These are phyloP conservation scores for Mortierella sp. DNA, from an alignment of 371 early-diverging fungal species.

Conservation along the genomic window DNA sequence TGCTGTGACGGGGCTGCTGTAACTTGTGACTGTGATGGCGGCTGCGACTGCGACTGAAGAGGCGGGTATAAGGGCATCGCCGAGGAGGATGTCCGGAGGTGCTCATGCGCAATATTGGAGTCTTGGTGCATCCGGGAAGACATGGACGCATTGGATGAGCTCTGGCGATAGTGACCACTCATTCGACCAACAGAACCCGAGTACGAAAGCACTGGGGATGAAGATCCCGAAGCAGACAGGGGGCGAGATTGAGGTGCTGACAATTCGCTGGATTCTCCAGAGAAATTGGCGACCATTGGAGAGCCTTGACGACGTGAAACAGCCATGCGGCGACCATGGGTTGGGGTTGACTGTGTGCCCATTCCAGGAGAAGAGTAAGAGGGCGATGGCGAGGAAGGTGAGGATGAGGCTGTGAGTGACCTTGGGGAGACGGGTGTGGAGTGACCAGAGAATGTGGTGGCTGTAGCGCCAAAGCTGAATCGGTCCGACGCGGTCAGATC, in stretches of 20 bases:
- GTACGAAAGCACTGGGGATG: conserved; percentile 8
- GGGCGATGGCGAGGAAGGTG: conserved; percentile 3
- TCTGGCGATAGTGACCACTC: not conserved
- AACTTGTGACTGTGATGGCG: too few relatives aligned
- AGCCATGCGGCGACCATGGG: conserved; percentile 46
- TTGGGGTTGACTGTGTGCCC: conserved; percentile 16
- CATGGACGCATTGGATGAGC: conserved; percentile 10
- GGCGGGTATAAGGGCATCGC: too few relatives aligned
- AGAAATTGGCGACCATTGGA: conserved; percentile 1
- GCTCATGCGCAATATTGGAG: not conserved
- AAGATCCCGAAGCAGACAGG: conserved; percentile 8
- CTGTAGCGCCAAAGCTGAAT: not conserved
- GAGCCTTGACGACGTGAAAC: conserved; percentile 35
- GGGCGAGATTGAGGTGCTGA: conserved; percentile 2
- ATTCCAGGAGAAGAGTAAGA: not conserved
- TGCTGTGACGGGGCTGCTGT: not conserved
- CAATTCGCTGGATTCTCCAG: too few relatives aligned
- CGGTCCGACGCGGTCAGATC: not conserved
- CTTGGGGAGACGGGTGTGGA: conserved; percentile 7
- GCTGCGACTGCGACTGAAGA: conserved; percentile 4
- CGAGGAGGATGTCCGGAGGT: too few relatives aligned
- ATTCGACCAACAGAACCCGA: too few relatives aligned
- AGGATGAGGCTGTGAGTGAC: not conserved
- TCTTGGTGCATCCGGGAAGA: not conserved
- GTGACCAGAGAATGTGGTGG: not conserved